Base-by-base conservation (phyloP, 495 filamentous ascomycete genomes). In the Hyaloscypha finlandica region DNA sequence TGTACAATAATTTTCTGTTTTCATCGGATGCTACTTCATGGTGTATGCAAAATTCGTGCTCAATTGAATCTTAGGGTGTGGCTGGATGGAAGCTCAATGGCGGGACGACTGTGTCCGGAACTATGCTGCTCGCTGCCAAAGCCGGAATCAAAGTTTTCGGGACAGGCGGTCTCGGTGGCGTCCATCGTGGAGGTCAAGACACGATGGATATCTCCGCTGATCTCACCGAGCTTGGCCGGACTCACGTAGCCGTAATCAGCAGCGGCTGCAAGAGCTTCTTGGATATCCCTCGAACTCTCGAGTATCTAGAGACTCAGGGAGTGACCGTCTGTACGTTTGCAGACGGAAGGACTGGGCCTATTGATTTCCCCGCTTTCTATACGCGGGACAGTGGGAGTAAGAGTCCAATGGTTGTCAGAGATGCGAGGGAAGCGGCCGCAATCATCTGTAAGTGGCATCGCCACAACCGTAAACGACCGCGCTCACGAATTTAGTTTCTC, bases 191-290 rank as follows among this genome's bases (percentile, higher is more conserved):
- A 56, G 94, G 85, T 19, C 90, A 97, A 75, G 83, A 82, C 63
- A 91, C 90, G 0, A 89, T 97, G 87, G 95, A 99, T 74, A 88
- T 98, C 59, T 97, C 93, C 66, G 95, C 95, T 33, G 95, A 99
- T 77, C 81, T 99, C 62, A 97, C 92, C 4, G 95, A 99, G 79
- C 85, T 99, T 35, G 93, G 94, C n/a, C 84, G 93, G 33, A 99
- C 95, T 4, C 85, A 91, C 11, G 88, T 99, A 52, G 89, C 94
- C 31, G 94, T 99, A 9, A 83, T 98, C 32, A 91, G 89, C 75
- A 91, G 90, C 63, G 95, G 95, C 4, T 94, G 92, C 73, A 99
- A 99, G 79, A 93, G 95, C 71, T 99, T 99, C 75, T 79, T 99
- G 11, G 95, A 99, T 73, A 90, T 97, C 66, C 90, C 91, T 8